Percentiles rank a stretch among this genome's conserved stretches.
Conservation (phyloP, 2,329 filamentous ascomycete genomes). For the Neocucurbitaria cava region DNA sequence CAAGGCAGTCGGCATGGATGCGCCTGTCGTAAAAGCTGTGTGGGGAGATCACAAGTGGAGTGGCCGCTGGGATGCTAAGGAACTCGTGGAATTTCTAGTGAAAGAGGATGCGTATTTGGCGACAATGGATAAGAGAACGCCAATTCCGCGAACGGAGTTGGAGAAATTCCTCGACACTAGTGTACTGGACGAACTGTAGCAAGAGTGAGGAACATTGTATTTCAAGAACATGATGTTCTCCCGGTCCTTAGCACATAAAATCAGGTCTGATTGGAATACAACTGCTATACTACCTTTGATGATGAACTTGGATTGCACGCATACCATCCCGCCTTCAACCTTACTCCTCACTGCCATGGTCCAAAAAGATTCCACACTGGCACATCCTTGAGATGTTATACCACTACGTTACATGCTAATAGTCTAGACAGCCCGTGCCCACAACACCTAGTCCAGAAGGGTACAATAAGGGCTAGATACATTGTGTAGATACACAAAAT, state of each 20-base stretch:
- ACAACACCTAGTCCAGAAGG: background rate
- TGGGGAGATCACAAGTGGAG: slow-evolving; percentile 34
- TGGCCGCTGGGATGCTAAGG: slow-evolving; percentile 18
- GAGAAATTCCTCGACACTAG: slow-evolving; percentile 29
- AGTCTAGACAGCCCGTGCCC: too few relatives aligned
- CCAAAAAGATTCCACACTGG: too few relatives aligned
- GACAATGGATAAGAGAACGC: slow-evolving; percentile 19
- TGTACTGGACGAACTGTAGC: slow-evolving; percentile 24
- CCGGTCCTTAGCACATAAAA: background rate
- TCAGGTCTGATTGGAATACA: background rate
- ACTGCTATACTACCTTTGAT: too few relatives aligned
- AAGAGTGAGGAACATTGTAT: background rate
- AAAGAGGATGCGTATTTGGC: slow-evolving; percentile 35
- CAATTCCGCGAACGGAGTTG: slow-evolving; percentile 18
- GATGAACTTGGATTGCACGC: too few relatives aligned
- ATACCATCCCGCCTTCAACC: too few relatives aligned
- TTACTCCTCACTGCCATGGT: too few relatives aligned
- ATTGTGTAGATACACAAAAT: too few relatives aligned
- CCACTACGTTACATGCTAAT: too few relatives aligned
- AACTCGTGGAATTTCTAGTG: slow-evolving; percentile 29
- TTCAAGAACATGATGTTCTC: background rate
- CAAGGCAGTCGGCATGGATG: slow-evolving; percentile 20
- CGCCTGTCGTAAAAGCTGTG: slow-evolving; percentile 27
- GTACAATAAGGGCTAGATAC: too few relatives aligned
- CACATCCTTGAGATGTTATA: background rate